Percentiles rank a stretch among this genome's conserved stretches.
phyloP scores from a whole-genome alignment of 2,329 filamentous ascomycete species.

The Penicillium sp. region DNA sequence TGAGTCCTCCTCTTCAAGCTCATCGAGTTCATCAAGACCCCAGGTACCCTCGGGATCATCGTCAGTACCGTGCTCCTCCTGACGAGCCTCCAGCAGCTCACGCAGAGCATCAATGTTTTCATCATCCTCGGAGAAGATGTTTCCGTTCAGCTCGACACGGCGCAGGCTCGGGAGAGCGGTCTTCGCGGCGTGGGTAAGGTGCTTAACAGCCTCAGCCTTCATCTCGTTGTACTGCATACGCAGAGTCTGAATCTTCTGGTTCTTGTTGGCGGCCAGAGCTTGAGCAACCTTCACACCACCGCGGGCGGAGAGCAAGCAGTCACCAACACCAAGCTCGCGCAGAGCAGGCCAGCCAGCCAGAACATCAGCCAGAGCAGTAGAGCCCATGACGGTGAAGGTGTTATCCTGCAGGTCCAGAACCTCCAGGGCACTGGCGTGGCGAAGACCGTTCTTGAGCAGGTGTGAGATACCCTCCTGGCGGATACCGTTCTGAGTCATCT shows the following conservation, averaged over 20 bases:
- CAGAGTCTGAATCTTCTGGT: slow-evolving; percentile 77
- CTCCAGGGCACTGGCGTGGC: slow-evolving; percentile 68
- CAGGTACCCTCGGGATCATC: slow-evolving; percentile 77
- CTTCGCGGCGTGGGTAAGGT: slow-evolving; percentile 70
- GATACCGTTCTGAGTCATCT: slow-evolving; percentile 99
- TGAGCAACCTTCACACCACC: slow-evolving; percentile 75
- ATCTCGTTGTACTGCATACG: slow-evolving; percentile 95
- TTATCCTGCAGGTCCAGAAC: slow-evolving; percentile 95
- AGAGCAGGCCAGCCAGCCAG: slow-evolving; percentile 75
- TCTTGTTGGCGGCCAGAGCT: slow-evolving; percentile 74
- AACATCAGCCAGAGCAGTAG: slow-evolving; percentile 75
- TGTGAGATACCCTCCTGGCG: slow-evolving; percentile 87
- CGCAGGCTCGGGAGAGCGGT: slow-evolving; percentile 73
- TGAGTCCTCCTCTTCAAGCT: slow-evolving; percentile 77
- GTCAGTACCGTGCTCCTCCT: slow-evolving; percentile 67
- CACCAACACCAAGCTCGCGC: slow-evolving; percentile 83
- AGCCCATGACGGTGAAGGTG: slow-evolving; percentile 84
- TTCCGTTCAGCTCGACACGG: slow-evolving; percentile 92
- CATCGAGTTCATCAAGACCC: slow-evolving; percentile 84
- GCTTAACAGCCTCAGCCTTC: slow-evolving; percentile 72
- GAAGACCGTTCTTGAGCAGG: slow-evolving; percentile 78
- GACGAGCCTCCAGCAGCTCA: slow-evolving; percentile 74
- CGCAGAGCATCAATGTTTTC: slow-evolving; percentile 69
- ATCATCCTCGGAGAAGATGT: slow-evolving; percentile 90
- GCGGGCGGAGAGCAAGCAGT: slow-evolving; percentile 80